Conservation (phyloP, 2,329 filamentous ascomycete genomes). For the Trichoderma simmonsii region DNA sequence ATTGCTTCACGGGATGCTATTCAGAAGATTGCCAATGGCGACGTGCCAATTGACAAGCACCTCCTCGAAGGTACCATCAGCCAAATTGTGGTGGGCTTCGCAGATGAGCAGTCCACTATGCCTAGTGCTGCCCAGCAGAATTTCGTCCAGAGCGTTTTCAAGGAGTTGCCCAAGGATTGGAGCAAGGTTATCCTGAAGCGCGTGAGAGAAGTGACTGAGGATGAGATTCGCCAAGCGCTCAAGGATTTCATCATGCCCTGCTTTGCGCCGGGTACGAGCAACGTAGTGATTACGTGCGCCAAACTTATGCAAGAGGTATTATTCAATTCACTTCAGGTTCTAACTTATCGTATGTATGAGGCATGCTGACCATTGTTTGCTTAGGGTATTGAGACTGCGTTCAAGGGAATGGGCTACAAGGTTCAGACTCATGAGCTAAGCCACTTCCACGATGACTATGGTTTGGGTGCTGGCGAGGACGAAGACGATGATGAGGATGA, state of each 20-base stretch:
- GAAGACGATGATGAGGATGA: conserved; percentile 52
- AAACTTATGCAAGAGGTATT: conserved; percentile 76
- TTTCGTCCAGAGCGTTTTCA: conserved; percentile 78
- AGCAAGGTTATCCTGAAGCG: conserved; percentile 71
- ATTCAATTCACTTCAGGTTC: background rate
- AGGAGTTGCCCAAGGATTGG: conserved; percentile 72
- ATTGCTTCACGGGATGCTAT: conserved; percentile 72
- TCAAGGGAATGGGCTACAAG: conserved; percentile 74
- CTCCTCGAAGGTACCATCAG: conserved; percentile 88
- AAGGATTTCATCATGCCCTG: conserved; percentile 72
- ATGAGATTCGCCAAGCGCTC: conserved; percentile 74
- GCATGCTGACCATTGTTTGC: background rate
- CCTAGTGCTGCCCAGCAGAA: conserved; percentile 76
- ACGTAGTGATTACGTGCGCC: conserved; percentile 85
- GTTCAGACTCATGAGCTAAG: conserved; percentile 70
- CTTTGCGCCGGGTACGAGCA: conserved; percentile 76
- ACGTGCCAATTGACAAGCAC: conserved; percentile 69
- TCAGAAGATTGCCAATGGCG: conserved; percentile 68
- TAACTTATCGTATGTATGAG: background rate
- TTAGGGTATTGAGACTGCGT: conserved; percentile 71
- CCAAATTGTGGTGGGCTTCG: conserved; percentile 80
- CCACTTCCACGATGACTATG: conserved; percentile 88
- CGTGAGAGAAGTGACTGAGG: conserved; percentile 70
- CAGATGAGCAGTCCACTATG: conserved; percentile 86
- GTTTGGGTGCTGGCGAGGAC: conserved; percentile 66